Evolutionary conservation across 2,329 filamentous ascomycete species (phyloP), one percentile per base, ranked within the genome.

Genomic region (Drechslerella coelobrocha): DNA sequence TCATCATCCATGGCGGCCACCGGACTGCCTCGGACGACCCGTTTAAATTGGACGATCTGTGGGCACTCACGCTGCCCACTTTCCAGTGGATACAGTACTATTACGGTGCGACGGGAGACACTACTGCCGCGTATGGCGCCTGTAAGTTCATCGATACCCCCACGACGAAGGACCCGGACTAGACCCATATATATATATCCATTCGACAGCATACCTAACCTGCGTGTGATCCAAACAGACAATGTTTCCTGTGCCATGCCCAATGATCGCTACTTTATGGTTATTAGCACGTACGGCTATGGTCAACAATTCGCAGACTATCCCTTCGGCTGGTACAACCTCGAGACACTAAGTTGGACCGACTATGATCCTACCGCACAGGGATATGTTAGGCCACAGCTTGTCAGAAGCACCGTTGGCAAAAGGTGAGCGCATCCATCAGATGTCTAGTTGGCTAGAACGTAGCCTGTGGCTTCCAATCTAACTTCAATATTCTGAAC

Each of bases 81-180:
- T 61, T 68, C 21, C 62, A 68, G 26, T 68, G 62, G 62, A 29
- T 68, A 21, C 55, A 68, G 23, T 68, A 68, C 24, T 61, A 68
- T 37, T 60, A 54, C 17, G 55, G 56, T 26, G 29, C 51, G 17
- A 61, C 55, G 9, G 62, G 62, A n/a, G n/a, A n/a, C 4, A 17
- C 21, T 17, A 52, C 55, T 10, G 48, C 48, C 9, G 48, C 26
- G 4, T 39, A 66, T 43, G 61, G 61, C 14, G 45, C 45, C 2
- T 66, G 61, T 66, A 47, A 23, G 61, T 51, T 29, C 17, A 4
- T 12, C 8, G 9, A 51, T 47, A 8, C 2, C 19, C n/a, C n/a
- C n/a, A n/a, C n/a, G n/a, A n/a, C n/a, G n/a, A n/a, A n/a, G n/a
- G n/a, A n/a, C n/a, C n/a, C n/a, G n/a, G n/a, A n/a, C n/a, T n/a